Evolutionary conservation across 2,329 filamentous ascomycete genomes (phyloP).

Genomic region (Allantophomopsis cytisporea): DNA sequence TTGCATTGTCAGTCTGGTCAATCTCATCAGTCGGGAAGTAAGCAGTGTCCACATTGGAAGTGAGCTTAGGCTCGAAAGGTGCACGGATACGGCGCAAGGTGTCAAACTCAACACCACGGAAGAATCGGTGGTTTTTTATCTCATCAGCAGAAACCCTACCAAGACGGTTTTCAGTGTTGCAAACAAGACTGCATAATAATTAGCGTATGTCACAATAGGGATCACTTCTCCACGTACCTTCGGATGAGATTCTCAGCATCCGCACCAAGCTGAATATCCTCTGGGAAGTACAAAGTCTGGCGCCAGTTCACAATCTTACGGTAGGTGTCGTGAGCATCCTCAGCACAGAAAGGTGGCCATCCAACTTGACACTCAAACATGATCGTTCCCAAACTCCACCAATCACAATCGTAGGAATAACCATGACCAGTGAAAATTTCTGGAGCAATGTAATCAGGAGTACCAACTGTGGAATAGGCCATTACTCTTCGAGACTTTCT

Average conservation of each 20-base stretch:
- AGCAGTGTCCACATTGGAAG: constrained; percentile 87
- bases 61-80: constrained; percentile 88
- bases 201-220: constrained; percentile 6
- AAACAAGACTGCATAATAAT: constrained; percentile 58
- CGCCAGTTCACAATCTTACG: constrained; percentile 99
- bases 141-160: constrained; percentile 78
- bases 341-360: constrained; percentile 97
- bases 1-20: constrained; percentile 88
- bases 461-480: constrained; percentile 96
- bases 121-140: constrained; percentile 90
- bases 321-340: constrained; percentile 95
- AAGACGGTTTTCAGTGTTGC: constrained; percentile 83
- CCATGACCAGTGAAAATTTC: constrained; percentile 96
- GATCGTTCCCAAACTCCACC: constrained; percentile 98
- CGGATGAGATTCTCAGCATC: constrained; percentile 89
- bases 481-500: constrained; percentile 88
- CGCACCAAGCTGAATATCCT: constrained; percentile 76
- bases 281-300: constrained; percentile 89
- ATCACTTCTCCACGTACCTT: constrained; percentile 42
- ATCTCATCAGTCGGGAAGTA: constrained; percentile 99
- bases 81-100: constrained; percentile 84
- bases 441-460: constrained; percentile 95
- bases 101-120: constrained; percentile 93
- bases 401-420: constrained; percentile 95
- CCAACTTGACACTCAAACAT: constrained; percentile 99